Percentiles rank a stretch among this genome's conserved stretches.
phyloP scores from a whole-genome alignment of 164 flowering plant species.

The Buxus sempervirens region DNA sequence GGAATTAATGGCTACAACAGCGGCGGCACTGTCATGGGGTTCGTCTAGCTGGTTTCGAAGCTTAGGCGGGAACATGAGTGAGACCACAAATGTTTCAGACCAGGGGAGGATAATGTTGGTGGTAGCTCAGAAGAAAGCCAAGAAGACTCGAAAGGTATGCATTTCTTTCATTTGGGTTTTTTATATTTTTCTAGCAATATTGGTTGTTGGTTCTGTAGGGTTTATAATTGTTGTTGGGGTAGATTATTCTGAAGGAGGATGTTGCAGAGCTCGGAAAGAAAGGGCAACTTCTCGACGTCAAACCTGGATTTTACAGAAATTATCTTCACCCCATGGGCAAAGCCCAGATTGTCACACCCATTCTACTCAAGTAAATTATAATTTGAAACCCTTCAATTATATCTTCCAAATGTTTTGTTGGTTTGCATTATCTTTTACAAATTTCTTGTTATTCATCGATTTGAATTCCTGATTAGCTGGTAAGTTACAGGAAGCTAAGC shows the following conservation, averaged over 20 bases:
- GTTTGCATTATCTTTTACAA: not conserved
- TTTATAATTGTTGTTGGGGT: slow-evolving; percentile 8
- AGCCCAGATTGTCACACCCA: slow-evolving; percentile 76
- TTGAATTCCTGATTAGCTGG: too few species aligned
- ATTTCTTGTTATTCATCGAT: not conserved
- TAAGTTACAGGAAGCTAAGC: too few species aligned
- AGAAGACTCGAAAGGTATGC: slow-evolving; percentile 57
- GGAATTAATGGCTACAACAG: slow-evolving; percentile 20
- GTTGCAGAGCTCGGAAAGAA: slow-evolving; percentile 63
- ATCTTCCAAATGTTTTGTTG: not conserved
- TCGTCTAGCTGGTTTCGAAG: slow-evolving; percentile 40
- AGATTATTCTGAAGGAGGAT: slow-evolving; percentile 87
- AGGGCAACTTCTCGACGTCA: slow-evolving; percentile 73
- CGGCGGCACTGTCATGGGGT: slow-evolving; percentile 55
- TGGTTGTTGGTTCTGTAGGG: not conserved
- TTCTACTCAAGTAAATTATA: slow-evolving; percentile 54
- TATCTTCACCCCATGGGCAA: slow-evolving; percentile 68
- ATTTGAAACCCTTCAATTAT: too few species aligned
- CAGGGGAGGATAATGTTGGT: slow-evolving; percentile 27
- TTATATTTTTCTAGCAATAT: not conserved
- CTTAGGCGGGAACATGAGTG: slow-evolving; percentile 21
- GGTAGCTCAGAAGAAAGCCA: slow-evolving; percentile 72
- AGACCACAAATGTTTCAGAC: slow-evolving; percentile 22
- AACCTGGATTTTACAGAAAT: slow-evolving; percentile 79
- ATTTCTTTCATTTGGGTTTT: not conserved